Base-by-base conservation (phyloP, 73 alveolate species). In the Loxodes magnus region DNA sequence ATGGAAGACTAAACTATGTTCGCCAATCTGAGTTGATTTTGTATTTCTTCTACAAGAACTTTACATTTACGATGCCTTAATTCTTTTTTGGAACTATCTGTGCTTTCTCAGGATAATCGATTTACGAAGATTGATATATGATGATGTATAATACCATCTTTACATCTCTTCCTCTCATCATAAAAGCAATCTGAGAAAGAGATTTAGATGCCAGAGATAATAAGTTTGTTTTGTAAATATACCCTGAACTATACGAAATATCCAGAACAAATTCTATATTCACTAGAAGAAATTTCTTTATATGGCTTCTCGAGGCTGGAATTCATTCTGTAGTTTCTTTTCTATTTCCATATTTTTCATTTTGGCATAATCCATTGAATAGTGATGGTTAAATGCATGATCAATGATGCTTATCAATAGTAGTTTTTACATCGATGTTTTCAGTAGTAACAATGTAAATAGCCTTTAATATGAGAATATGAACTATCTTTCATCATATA, bases 41-140 rank as follows among this genome's bases (percentile, higher is more conserved):
- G 33, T 93, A 77, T 67, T 93, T 93, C 78, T 93, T 93, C 80
- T 90, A 85, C 71, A 93, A 93, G 65, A 93, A 93, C 72, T 69
- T 93, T 5, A 75, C 86, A 6, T 77, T 93, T 31, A 93, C 99
- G 26, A 52, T 82, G n/a, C 95, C 94, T 5, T 83, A 87, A 52
- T 68, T 91, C 27, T 72, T 60, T 71, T 87, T 68, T 70, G 84
- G 87, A 10, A 82, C 82, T 42, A 39, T 81, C 49, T 67, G 84
- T 52, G 83, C 76, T 26, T 71, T 53, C 36, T 64, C 88, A 43
- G 98, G 96, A 23, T 74, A 82, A 64, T 85, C 96, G 21, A 77
- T 89, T 14, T 81, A 77, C 26, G 95, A 89, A 66, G 98, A 89
- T 48, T 89, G 84, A 28, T 84, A 79, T 52, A 77, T 93, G 43